These are phyloP conservation scores for Lotmaria passim DNA, from an alignment of 208 protist genomes.

Conservation along the genomic window DNA sequence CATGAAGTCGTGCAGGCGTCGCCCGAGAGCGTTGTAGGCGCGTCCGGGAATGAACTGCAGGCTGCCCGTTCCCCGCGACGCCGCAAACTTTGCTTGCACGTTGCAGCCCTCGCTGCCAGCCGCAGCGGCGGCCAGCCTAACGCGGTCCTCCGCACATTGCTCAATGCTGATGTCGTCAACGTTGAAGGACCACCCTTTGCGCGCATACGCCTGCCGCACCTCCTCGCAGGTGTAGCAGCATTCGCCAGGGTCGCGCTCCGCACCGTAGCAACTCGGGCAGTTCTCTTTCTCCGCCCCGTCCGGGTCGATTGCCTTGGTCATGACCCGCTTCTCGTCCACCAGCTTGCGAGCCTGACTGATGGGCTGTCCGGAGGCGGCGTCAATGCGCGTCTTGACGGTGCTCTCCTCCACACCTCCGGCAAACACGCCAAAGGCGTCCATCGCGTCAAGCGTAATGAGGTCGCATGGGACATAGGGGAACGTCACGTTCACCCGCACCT, in stretches of 20 bases:
- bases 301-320: conserved; percentile 48
- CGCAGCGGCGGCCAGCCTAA: conserved; percentile 31
- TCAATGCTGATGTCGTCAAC: conserved; percentile 59
- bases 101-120: conserved; percentile 79
- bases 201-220: conserved; percentile 65
- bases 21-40: conserved; percentile 46
- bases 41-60: conserved; percentile 84
- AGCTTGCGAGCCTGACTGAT: conserved; percentile 49
- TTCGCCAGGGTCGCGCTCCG: conserved; percentile 52
- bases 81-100: conserved; percentile 63
- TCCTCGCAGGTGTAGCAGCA: conserved; percentile 90
- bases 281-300: conserved; percentile 58
- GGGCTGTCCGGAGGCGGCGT: conserved; percentile 37
- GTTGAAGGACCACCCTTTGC: conserved; percentile 70
- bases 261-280: conserved; percentile 87
- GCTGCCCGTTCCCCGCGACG: conserved; percentile 82
- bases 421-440: conserved; percentile 75
- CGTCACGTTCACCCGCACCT: conserved; percentile 73
- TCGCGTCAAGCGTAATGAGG: conserved; percentile 70
- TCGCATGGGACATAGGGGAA: conserved; percentile 81
- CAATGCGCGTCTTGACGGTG: conserved; percentile 64
- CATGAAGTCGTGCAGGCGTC: conserved; percentile 66
- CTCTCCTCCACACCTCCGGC: conserved; percentile 34
- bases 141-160: conserved; percentile 76
- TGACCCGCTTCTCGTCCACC: conserved; percentile 45